Conservation (phyloP, 805 yeast genomes). For the Aciculoconidium aculeatum region DNA sequence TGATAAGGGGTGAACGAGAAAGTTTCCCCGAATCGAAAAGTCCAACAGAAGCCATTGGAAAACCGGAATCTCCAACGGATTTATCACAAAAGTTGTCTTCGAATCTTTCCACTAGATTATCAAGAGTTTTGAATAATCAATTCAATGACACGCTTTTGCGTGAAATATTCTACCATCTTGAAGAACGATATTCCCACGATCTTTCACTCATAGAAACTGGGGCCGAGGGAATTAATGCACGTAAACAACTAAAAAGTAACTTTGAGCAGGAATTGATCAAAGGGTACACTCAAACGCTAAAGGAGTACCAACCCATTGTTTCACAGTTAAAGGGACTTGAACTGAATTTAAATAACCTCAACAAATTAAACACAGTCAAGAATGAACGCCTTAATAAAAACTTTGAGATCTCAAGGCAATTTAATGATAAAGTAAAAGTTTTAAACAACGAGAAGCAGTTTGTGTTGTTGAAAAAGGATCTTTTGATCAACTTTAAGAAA, state of each 20-base stretch:
- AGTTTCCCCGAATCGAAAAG: too few species aligned
- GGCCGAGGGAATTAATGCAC: conserved; percentile 50
- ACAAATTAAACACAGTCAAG: conserved; percentile 24
- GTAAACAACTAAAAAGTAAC: conserved; percentile 55
- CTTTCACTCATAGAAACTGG: conserved; percentile 40
- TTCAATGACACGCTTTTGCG: conserved; percentile 29
- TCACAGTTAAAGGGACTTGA: conserved; percentile 20
- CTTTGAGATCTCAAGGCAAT: conserved; percentile 15
- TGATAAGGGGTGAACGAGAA: too few species aligned
- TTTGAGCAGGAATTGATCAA: conserved; percentile 56
- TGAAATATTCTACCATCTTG: conserved; percentile 27
- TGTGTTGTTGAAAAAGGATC: conserved; percentile 43
- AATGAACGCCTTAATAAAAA: conserved; percentile 32
- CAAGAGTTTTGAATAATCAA: conserved; percentile 43
- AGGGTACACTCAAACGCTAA: conserved; percentile 37
- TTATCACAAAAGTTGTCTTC: too few species aligned
- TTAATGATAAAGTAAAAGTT: conserved; percentile 19
- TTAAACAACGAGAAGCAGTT: conserved; percentile 26
- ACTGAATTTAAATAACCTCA: conserved; percentile 14
- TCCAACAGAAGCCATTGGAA: too few species aligned
- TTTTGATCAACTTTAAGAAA: conserved; percentile 49
- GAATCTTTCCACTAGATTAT: conserved; percentile 39
- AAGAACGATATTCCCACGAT: conserved; percentile 24
- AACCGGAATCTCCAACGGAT: too few species aligned
- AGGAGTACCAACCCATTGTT: conserved; percentile 29